Conservation (phyloP, 805 yeast genomes). For the Candida corydali region DNA sequence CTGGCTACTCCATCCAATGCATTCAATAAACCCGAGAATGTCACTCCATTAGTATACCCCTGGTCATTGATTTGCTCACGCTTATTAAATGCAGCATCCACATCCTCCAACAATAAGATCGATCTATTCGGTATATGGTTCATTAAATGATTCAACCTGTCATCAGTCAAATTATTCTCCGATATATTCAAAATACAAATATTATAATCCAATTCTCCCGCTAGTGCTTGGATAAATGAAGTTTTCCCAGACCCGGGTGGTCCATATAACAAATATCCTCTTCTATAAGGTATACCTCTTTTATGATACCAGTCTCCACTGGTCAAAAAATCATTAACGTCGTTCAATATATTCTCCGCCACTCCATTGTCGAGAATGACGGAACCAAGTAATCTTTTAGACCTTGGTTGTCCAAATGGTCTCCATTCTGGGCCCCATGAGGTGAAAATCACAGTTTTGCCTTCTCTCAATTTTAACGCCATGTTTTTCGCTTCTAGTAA, state of each 20-base stretch:
- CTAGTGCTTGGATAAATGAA: slow-evolving; percentile 91
- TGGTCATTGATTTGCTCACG: slow-evolving; percentile 72
- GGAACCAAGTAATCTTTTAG: slow-evolving; percentile 76
- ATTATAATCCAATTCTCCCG: slow-evolving; percentile 93
- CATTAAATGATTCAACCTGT: slow-evolving; percentile 90
- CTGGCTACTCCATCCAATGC: slow-evolving; percentile 97
- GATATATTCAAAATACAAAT: slow-evolving; percentile 89
- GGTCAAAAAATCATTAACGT: slow-evolving; percentile 73
- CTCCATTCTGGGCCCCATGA: slow-evolving; percentile 99
- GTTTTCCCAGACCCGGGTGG: slow-evolving; percentile 99
- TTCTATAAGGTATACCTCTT: slow-evolving; percentile 94
- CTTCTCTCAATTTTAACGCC: slow-evolving; percentile 81
- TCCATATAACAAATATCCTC: slow-evolving; percentile 91
- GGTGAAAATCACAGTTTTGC: slow-evolving; percentile 89
- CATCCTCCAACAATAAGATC: slow-evolving; percentile 80
- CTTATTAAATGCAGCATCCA: slow-evolving; percentile 91
- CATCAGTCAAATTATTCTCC: slow-evolving; percentile 90
- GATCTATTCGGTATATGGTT: slow-evolving; percentile 92
- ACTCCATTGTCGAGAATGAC: slow-evolving; percentile 81
- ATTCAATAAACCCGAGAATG: slow-evolving; percentile 89
- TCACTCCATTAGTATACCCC: slow-evolving; percentile 84
- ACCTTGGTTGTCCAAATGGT: slow-evolving; percentile 93
- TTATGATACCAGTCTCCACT: slow-evolving; percentile 91
- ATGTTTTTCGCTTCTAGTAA: slow-evolving; percentile 78
- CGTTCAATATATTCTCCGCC: slow-evolving; percentile 59